Conservation (phyloP, 352 stramenopile species). For the Pythium folliculosum region DNA sequence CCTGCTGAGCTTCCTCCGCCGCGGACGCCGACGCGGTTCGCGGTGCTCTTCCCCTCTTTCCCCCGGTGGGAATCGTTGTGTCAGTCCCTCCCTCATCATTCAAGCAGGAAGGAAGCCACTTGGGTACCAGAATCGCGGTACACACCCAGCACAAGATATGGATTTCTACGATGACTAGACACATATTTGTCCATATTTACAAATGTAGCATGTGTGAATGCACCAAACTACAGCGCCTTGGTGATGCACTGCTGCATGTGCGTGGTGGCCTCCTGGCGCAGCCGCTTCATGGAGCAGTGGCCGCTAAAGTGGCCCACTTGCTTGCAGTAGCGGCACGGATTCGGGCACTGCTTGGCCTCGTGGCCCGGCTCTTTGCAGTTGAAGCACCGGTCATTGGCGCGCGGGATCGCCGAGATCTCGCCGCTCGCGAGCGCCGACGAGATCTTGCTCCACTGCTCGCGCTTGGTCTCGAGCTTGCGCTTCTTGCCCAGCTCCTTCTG, state of each 20-base stretch:
- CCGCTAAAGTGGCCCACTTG: slow-evolving; percentile 71
- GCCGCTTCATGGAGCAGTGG: slow-evolving; percentile 67
- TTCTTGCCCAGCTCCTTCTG: slow-evolving; percentile 80
- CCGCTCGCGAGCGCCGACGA: slow-evolving; percentile 46
- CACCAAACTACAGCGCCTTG: slow-evolving; percentile 43
- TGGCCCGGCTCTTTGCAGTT: slow-evolving; percentile 86
- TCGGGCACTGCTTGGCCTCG: slow-evolving; percentile 71
- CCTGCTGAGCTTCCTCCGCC: background rate
- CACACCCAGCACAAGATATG: slow-evolving; percentile 1
- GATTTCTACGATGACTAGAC: background rate
- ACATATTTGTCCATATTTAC: background rate
- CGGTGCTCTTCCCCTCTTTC: background rate
- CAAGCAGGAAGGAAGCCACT: slow-evolving; percentile 22
- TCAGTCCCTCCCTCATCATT: slow-evolving; percentile 15
- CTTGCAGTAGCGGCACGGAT: slow-evolving; percentile 84
- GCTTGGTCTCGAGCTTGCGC: slow-evolving; percentile 71
- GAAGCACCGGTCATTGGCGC: slow-evolving; percentile 62
- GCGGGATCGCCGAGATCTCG: slow-evolving; percentile 49
- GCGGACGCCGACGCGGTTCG: background rate
- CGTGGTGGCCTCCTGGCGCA: slow-evolving; percentile 47
- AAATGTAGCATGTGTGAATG: background rate
- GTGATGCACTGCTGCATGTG: slow-evolving; percentile 57
- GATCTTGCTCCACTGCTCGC: slow-evolving; percentile 55
- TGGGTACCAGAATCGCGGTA: slow-evolving; percentile 26
- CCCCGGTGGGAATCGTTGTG: background rate